A percentile compares a stretch with the other conserved stretches of the same genome.
Evolutionary conservation across 306 rosid genomes (phyloP).

Genomic region (Dalbergia cochinchinensis): DNA sequence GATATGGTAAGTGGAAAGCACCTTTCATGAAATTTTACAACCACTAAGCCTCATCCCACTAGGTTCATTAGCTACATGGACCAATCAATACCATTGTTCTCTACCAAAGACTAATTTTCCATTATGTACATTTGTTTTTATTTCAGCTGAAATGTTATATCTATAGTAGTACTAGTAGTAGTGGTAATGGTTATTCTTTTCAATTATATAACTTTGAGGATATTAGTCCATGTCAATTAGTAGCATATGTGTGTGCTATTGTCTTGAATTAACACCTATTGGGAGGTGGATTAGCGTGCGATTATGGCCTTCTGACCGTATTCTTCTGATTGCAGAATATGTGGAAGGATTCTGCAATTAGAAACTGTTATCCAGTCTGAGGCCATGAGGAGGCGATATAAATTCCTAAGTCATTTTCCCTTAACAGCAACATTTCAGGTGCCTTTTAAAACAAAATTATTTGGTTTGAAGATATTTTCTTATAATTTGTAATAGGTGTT

Average conservation of each 20-base stretch:
- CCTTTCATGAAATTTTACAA: constrained; percentile 29
- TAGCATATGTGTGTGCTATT: background rate
- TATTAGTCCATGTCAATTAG: constrained; percentile 4
- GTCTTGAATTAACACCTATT: constrained; percentile 16
- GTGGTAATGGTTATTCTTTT: constrained; percentile 6
- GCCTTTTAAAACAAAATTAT: constrained; percentile 13
- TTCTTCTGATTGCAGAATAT: constrained; percentile 64
- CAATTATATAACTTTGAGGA: constrained; percentile 27
- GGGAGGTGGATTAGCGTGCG: background rate
- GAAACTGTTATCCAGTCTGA: constrained; percentile 89
- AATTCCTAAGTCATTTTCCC: constrained; percentile 89
- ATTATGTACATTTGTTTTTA: background rate
- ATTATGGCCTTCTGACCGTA: constrained; percentile 34
- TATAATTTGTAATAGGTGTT: constrained; percentile 40
- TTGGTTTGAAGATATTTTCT: constrained; percentile 19
- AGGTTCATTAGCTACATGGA: constrained; percentile 17
- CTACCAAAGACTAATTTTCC: constrained; percentile 25
- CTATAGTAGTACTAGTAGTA: constrained; percentile 19
- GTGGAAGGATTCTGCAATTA: constrained; percentile 84
- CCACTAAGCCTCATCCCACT: constrained; percentile 3
- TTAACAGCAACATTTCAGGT: constrained; percentile 91
- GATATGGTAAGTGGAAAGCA: background rate
- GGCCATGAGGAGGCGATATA: constrained; percentile 88
- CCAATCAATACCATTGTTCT: background rate
- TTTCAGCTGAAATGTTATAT: constrained; percentile 3